Conservation (phyloP, 2,329 filamentous ascomycete genomes). For the Penicillium sp. region DNA sequence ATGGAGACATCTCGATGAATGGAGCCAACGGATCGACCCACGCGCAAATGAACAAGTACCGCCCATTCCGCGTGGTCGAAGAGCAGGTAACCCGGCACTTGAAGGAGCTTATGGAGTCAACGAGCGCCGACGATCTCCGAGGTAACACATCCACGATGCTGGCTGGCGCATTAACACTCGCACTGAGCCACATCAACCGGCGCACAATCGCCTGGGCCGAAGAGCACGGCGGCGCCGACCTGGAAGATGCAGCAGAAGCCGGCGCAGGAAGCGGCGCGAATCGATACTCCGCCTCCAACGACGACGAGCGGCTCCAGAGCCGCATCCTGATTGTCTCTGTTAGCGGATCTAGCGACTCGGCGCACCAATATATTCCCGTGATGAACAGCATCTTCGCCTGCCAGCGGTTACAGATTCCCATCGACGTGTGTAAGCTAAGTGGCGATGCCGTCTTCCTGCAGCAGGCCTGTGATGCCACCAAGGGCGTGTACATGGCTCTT, state of each 20-base stretch:
- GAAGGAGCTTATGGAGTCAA: constrained; percentile 64
- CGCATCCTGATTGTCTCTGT: constrained; percentile 88
- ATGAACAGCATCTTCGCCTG: constrained; percentile 99
- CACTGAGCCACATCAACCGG: constrained; percentile 86
- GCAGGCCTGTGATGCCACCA: constrained; percentile 73
- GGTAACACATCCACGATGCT: constrained; percentile 73
- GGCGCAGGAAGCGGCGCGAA: constrained; percentile 28
- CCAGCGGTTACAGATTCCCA: constrained; percentile 77
- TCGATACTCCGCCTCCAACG: constrained; percentile 22
- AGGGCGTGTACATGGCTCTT: constrained; percentile 64
- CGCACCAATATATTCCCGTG: constrained; percentile 89
- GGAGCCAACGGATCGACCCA: constrained; percentile 34
- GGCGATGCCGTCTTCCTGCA: constrained; percentile 89
- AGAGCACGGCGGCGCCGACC: constrained; percentile 46
- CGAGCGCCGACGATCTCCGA: constrained; percentile 56
- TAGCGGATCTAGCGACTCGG: constrained; percentile 79
- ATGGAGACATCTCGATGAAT: constrained; percentile 57
- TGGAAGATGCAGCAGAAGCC: constrained; percentile 35
- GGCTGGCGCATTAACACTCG: constrained; percentile 83
- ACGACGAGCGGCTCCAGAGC: constrained; percentile 55
- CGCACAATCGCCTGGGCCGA: constrained; percentile 61
- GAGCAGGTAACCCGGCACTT: constrained; percentile 70
- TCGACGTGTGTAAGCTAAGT: constrained; percentile 83
- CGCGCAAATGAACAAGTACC: constrained; percentile 75
- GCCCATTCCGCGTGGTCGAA: constrained; percentile 84